Base-by-base conservation (phyloP, 352 stramenopile genomes). In the Blastocystis sp. region DNA sequence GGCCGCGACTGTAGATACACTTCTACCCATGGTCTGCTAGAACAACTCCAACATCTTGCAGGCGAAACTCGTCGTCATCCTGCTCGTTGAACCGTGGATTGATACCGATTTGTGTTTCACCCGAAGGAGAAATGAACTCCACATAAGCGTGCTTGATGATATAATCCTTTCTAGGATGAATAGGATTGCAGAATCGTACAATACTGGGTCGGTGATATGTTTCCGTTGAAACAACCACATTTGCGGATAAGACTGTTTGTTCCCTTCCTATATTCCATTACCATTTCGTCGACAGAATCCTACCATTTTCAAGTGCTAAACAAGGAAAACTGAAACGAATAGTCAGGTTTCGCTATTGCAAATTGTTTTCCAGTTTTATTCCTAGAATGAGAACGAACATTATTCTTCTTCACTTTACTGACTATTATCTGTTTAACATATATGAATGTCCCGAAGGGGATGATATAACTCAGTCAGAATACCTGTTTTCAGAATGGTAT, bases 151-250 rank as follows among this genome's bases (percentile, higher is more conserved):
- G 44, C 24, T 81, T 81, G 53, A 81, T 81, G 9, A 81, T 27
- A 64, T 81, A 81, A 24, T 81, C 69, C 69, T 81, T 81, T 63
- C 69, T 81, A 81, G 32, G 34, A 72, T 4, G 2, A 11, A 48
- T 36, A 24, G 9, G 14, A 72, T 11, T 59, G 9, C 14, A 48
- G 4, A n/a, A n/a, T n/a, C 36, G 34, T 46, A 72, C 61, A 49
- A 44, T 11, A 81, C 44, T 6, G 69, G 69, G 44, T 81, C 69
- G 2, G 69, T 63, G 27, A 81, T 81, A 29, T 81, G 69, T 24
- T 81, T 81, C n/a, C 69, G 69, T 65, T 81, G 69, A 81, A 81
- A 81, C 21, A 81, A n/a, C 69, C 69, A 81, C 48, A 81, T 59
- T 64, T 81, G 44, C 40, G 69, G 69, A 64, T 64, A 81, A 34